A percentile compares a stretch with the other conserved stretches of the same genome.
phyloP scores from a whole-genome alignment of 768 basidiomycete genomes.

The Amanita muscaria region DNA sequence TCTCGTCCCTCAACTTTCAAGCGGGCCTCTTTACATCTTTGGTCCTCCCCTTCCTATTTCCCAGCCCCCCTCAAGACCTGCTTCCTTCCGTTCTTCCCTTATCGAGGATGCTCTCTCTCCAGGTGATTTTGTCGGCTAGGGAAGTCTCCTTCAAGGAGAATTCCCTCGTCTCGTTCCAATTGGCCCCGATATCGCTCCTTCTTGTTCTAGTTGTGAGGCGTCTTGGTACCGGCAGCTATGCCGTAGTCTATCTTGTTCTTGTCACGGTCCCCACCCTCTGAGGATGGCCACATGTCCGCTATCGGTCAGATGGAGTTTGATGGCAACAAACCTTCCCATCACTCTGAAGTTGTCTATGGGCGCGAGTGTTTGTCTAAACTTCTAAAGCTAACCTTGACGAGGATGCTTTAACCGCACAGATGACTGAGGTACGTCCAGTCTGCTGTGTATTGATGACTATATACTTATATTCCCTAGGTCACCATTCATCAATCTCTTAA shows the following conservation, averaged over 20 bases:
- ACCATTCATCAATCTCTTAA: slow-evolving; percentile 91
- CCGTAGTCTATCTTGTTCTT: slow-evolving; percentile 86
- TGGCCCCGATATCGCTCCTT: slow-evolving; percentile 25
- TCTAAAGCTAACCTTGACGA: slow-evolving; percentile 90
- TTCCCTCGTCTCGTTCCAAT: slow-evolving; percentile 49
- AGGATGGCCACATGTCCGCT: slow-evolving; percentile 49
- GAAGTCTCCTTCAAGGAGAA: slow-evolving; percentile 58
- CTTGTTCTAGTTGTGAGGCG: slow-evolving; percentile 57
- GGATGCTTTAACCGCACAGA: slow-evolving; percentile 80
- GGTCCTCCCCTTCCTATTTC: slow-evolving; percentile 16
- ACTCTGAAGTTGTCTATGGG: slow-evolving; percentile 48
- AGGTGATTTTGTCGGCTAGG: slow-evolving; percentile 69
- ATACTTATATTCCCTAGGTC: slow-evolving; percentile 39
- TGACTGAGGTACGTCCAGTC: slow-evolving; percentile 96
- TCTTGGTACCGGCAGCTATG: slow-evolving; percentile 86
- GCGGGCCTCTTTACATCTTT: slow-evolving; percentile 22
- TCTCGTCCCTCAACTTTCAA: slow-evolving; percentile 25
- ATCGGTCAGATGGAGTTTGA: slow-evolving; percentile 50
- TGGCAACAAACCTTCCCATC: slow-evolving; percentile 22
- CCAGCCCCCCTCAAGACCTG: slow-evolving; percentile 24
- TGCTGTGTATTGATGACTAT: slow-evolving; percentile 14
- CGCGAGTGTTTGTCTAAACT: slow-evolving; percentile 89
- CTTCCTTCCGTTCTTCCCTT: slow-evolving; percentile 29
- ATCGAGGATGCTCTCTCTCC: slow-evolving; percentile 58
- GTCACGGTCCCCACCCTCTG: slow-evolving; percentile 37